These are phyloP conservation scores for Medicago ruthenica DNA, from an alignment of 306 rosid species.

Conservation along the genomic window DNA sequence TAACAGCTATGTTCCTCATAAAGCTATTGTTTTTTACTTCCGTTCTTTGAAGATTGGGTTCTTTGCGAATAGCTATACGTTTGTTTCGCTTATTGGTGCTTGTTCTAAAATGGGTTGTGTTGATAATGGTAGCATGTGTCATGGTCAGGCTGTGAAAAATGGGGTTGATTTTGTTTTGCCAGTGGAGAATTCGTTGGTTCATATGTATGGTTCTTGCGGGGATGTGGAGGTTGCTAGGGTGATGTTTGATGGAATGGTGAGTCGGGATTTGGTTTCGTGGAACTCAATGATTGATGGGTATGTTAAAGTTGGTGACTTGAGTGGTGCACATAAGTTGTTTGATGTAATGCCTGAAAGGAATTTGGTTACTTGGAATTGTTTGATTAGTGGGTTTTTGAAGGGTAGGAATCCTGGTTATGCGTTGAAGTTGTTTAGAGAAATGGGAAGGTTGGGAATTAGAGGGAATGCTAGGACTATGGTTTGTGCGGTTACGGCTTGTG, in stretches of 20 bases:
- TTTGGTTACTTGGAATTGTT: constrained; percentile 68
- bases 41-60: constrained; percentile 49
- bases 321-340: constrained; percentile 58
- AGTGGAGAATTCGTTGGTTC: constrained; percentile 68
- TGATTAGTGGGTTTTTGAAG: constrained; percentile 66
- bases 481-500: constrained; percentile 60
- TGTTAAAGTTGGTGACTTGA: constrained; percentile 48
- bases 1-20: constrained; percentile 44
- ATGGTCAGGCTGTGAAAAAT: constrained; percentile 66
- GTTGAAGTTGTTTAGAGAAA: constrained; percentile 65
- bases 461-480: constrained; percentile 64
- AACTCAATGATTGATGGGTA: constrained; percentile 60
- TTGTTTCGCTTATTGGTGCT: constrained; percentile 61
- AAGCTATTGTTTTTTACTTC: constrained; percentile 57
- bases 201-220: constrained; percentile 67
- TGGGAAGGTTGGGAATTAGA: constrained; percentile 57
- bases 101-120: constrained; percentile 57
- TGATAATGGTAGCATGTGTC: constrained; percentile 58
- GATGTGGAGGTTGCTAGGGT: constrained; percentile 48
- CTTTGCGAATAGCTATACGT: constrained; percentile 61
- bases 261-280: constrained; percentile 70
- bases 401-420: constrained; percentile 69
- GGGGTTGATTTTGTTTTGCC: constrained; percentile 59
- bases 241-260: constrained; percentile 59
- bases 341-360: constrained; percentile 66